Conservation (phyloP, 225 moss, liverwort and hornwort genomes). For the Thuidium tamariscinum region DNA sequence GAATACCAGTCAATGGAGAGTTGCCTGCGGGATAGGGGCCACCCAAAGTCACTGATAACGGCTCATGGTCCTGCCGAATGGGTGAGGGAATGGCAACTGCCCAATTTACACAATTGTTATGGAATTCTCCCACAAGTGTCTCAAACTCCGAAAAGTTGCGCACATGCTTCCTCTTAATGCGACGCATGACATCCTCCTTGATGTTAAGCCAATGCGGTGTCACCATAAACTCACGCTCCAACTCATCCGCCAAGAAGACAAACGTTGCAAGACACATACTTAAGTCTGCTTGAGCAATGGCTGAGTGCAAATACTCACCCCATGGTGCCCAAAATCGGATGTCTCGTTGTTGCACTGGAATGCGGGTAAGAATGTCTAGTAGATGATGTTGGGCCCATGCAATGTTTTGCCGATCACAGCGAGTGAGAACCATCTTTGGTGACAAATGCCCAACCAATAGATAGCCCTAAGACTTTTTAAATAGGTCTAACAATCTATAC, state of each 20-base stretch:
- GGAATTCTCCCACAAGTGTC: background rate
- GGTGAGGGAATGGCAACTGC: background rate
- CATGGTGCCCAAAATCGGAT: background rate
- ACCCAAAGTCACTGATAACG: background rate
- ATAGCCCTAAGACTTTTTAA: background rate
- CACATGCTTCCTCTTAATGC: background rate
- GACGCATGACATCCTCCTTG: background rate
- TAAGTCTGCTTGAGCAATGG: background rate
- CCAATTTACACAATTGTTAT: background rate
- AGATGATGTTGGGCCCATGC: background rate
- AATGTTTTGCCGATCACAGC: background rate
- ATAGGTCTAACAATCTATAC: background rate
- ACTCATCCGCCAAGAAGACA: background rate
- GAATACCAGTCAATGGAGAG: background rate
- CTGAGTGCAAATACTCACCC: background rate
- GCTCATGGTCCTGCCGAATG: background rate
- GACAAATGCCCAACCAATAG: rapidly evolving
- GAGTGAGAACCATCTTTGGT: background rate
- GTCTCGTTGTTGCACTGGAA: background rate
- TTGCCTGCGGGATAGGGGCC: background rate
- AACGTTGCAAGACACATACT: background rate
- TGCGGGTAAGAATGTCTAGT: background rate
- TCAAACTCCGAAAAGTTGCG: background rate
- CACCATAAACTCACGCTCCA: background rate
- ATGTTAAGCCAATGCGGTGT: background rate